phyloP scores from a whole-genome alignment of 2,329 filamentous ascomycete species.

The Beauveria rudraprayagi region DNA sequence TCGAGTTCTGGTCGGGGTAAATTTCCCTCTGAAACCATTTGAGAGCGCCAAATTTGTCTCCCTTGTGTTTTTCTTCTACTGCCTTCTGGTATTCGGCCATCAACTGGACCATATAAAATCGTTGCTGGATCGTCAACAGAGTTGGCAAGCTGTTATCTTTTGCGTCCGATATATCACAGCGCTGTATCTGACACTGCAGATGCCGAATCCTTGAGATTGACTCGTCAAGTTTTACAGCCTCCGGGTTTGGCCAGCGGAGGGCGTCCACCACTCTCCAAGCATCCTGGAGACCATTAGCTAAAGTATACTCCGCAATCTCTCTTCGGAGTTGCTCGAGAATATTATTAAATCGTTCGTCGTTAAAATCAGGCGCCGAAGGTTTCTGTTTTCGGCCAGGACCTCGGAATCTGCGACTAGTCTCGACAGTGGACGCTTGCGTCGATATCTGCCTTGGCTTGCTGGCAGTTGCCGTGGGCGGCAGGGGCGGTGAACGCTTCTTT shows the following conservation, averaged over 20 bases:
- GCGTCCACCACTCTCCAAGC: background rate
- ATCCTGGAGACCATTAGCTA: background rate
- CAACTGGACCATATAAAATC: conserved; percentile 4
- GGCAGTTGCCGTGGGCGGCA: background rate
- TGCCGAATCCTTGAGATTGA: background rate
- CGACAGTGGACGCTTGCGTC: background rate
- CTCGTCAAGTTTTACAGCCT: background rate
- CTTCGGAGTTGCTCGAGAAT: background rate
- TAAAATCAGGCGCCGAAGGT: background rate
- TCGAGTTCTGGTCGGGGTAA: background rate
- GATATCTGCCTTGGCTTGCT: background rate
- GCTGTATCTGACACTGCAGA: background rate
- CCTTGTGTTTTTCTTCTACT: background rate
- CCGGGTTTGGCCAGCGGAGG: background rate
- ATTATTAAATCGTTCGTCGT: background rate
- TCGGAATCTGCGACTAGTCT: background rate
- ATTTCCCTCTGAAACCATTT: background rate
- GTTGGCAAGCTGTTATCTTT: background rate
- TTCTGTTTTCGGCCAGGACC: background rate
- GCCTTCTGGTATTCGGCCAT: conserved; percentile 1
- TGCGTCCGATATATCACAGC: background rate
- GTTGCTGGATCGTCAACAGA: background rate
- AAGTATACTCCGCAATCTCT: background rate
- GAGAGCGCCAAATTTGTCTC: background rate
- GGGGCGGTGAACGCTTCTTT: background rate